Evolutionary conservation across 192 early-diverging fungal genomes (phyloP).

Genomic region (Oehlia diaphana): DNA sequence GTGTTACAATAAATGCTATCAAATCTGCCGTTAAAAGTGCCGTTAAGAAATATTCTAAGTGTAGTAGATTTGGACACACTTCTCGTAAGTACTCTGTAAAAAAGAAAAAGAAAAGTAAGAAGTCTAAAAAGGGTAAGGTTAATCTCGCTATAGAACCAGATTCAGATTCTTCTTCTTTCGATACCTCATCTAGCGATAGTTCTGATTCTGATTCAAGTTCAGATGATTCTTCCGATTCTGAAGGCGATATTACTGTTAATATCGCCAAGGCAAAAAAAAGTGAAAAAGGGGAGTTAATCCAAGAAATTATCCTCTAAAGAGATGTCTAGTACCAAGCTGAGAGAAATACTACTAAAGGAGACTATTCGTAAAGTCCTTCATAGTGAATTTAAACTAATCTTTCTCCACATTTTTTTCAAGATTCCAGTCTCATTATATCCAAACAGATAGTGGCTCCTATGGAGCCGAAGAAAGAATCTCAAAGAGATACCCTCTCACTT

Average conservation of each 20-base stretch:
- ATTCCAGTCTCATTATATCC: too few relatives aligned
- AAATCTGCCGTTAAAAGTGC: not conserved
- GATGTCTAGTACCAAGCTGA: too few relatives aligned
- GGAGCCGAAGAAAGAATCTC: too few relatives aligned
- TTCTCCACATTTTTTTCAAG: too few relatives aligned
- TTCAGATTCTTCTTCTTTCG: slow-evolving; percentile 12
- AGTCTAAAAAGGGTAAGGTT: not conserved
- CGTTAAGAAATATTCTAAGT: slow-evolving; percentile 3
- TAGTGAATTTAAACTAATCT: too few relatives aligned
- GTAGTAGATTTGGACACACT: slow-evolving; percentile 14
- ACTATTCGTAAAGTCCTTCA: too few relatives aligned
- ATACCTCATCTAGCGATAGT: slow-evolving; percentile 3
- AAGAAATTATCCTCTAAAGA: too few relatives aligned
- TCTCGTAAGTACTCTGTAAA: slow-evolving; percentile 2
- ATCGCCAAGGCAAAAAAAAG: slow-evolving; percentile 14
- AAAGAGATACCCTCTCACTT: too few relatives aligned
- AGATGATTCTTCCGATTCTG: slow-evolving; percentile 3
- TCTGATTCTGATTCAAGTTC: not conserved
- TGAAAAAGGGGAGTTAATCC: not conserved
- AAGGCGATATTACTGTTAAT: not conserved
- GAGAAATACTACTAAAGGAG: too few relatives aligned
- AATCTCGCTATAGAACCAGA: not conserved
- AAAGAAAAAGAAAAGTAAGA: slow-evolving; percentile 13
- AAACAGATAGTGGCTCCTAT: too few relatives aligned
- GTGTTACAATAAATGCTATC: too few relatives aligned